Base-by-base conservation (phyloP, 1,284 basidiomycete genomes). In the Malassezia pachydermatis region DNA sequence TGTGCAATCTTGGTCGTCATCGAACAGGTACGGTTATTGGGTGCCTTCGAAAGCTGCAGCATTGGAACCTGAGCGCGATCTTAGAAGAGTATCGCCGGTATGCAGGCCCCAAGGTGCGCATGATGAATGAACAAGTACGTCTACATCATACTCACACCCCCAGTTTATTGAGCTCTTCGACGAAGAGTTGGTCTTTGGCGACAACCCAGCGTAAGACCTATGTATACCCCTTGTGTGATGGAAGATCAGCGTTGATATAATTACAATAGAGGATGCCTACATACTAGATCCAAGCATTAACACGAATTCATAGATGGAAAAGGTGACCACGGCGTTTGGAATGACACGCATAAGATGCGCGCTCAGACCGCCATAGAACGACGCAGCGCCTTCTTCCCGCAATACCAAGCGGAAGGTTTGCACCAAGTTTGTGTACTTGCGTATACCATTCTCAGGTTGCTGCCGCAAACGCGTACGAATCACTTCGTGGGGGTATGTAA, bases 271-370 rank as follows among this genome's bases (percentile, higher is more conserved):
- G 28, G 32, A 40, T 29, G 32, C 20, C 29, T 23, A 39, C 22
- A 20, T 28, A 33, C 24, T 22, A 2, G 54, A 48, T 5, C 53
- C 63, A 4, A 73, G 51, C n/a, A 58, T 48, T 22, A 72, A 52
- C 7, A 68, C 59, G 7, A 70, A 41, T 41, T 72, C 75, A 57
- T 75, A 76, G 29, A 75, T 70, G n/a, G 55, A 82, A 74, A 84
- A 98, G 88, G 96, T 98, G 59, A 94, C 88, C 1, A 84, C 86
- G 0, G 92, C 92, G 62, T 98, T 98, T 14, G 59, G 57, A 9
- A 47, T 50, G 45, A 98, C 92, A 39, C 92, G 82, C 78, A 98
- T 83, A 50, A 99, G 77, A 73, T 98, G 94, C 0, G 92, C 89
- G 45, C 83, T 86, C 45, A 99, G 78, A 4, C 94, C 94, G 27